Evolutionary conservation across 169 alveolate species (phyloP).

Genomic region (Perkinsus marinus): DNA sequence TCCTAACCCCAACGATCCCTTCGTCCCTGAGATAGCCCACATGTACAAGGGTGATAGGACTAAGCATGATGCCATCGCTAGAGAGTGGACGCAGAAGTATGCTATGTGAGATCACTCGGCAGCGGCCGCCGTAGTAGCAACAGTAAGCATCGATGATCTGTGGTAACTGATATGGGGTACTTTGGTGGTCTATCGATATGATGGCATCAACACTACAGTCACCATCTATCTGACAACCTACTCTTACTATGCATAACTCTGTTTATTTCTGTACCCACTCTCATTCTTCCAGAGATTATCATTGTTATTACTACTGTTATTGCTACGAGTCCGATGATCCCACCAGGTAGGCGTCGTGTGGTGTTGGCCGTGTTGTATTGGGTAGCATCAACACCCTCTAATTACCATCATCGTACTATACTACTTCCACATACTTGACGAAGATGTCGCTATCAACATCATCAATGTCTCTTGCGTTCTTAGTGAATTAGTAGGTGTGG

Average conservation of each 20-base stretch:
- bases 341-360: too few species aligned
- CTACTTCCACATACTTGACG: not conserved
- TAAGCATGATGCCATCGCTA: conserved; percentile 87
- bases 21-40: conserved; percentile 99
- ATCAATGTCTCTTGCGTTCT: not conserved
- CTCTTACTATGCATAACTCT: not conserved
- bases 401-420: not conserved
- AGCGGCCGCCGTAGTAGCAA: not conserved
- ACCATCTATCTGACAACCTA: not conserved
- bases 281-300: too few species aligned
- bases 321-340: too few species aligned
- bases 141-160: not conserved
- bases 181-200: not conserved
- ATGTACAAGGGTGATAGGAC: conserved; percentile 81
- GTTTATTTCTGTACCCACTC: not conserved
- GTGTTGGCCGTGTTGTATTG: too few species aligned
- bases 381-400: too few species aligned
- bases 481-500: not conserved
- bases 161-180: too few species aligned
- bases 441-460: not conserved
- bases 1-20: conserved; percentile 96
- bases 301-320: too few species aligned
- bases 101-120: conserved; percentile 59
- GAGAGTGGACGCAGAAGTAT: conserved; percentile 96
- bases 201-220: too few species aligned